A percentile compares a stretch with the other conserved stretches of the same genome.
phyloP scores from a whole-genome alignment of 1,284 basidiomycete genomes.

The Melampsora americana region DNA sequence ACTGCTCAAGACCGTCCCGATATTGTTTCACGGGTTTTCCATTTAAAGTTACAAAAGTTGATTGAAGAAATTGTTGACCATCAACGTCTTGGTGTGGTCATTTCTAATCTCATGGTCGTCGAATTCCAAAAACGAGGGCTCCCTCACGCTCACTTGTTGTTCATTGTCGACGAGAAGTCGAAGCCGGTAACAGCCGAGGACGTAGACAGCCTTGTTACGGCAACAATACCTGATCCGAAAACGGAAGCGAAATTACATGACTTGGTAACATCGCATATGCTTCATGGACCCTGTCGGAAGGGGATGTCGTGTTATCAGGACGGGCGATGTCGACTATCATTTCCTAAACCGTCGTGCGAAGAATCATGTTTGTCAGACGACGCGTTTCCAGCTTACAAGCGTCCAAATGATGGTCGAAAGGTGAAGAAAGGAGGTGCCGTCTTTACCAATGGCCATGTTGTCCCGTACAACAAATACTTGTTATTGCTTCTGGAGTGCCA shows the following conservation, averaged over 20 bases:
- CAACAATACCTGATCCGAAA: constrained; percentile 56
- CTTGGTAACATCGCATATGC: constrained; percentile 55
- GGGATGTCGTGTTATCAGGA: constrained; percentile 54
- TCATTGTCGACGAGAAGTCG: neutral
- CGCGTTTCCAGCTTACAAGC: constrained; percentile 54
- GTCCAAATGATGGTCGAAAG: constrained; percentile 11
- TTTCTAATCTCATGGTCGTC: constrained; percentile 3
- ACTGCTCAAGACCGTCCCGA: neutral
- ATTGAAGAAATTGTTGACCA: neutral
- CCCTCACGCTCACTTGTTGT: constrained; percentile 7
- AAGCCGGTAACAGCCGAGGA: constrained; percentile 52
- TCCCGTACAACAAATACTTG: constrained; percentile 56
- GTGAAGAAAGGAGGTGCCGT: neutral
- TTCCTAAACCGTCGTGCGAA: constrained; percentile 56
- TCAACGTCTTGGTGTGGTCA: neutral
- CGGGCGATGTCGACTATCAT: constrained; percentile 57
- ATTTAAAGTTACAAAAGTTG: neutral
- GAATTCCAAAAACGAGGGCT: no score
- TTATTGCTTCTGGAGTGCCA: constrained; percentile 57
- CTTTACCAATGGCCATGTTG: constrained; percentile 53
- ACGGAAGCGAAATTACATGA: constrained; percentile 56
- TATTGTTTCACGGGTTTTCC: neutral
- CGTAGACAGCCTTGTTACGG: constrained; percentile 57
- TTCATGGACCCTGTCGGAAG: constrained; percentile 59
- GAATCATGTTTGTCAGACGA: constrained; percentile 55